Base-by-base conservation (phyloP, 2,329 filamentous ascomycete species). In the Ceratocystis huliohia region DNA sequence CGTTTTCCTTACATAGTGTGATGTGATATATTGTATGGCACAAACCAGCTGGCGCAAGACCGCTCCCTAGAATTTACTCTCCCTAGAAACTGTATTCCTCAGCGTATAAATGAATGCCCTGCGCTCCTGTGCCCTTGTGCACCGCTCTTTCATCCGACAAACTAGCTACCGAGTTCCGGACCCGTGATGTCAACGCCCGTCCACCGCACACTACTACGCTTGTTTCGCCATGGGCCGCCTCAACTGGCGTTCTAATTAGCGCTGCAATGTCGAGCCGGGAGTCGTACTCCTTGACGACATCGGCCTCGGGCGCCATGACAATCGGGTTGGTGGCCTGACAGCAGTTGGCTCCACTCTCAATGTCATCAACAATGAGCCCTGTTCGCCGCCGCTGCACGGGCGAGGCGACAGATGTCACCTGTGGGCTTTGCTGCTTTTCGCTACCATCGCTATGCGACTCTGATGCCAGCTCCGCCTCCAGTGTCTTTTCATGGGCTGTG, bases 91-190 rank as follows among this genome's bases (percentile, higher is more conserved):
- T 78, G 72, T 85, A 86, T 72, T 86, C 83, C 69, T 86, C 84
- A 0, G 82, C 82, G 71, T 84, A 79, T 66, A 86, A 71, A 71
- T 81, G 79, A 50, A 86, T 85, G 0, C 84, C 84, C 71, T 86
- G 84, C 0, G 84, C 83, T 0, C 82, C 83, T 0, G 82, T 85
- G 4, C 84, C 84, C 72, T 86, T 86, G 71, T 86, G 84, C 25
- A 86, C 83, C 0, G 81, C 84, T 50, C 84, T 75, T 74, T 86
- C 83, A 70, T 86, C 83, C 65, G 82, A 84, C 68, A 86, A 69
- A 37, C 74, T 74, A 1, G 80, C 79, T 2, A 86, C 82, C 66
- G 77, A 80, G 69, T 83, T 85, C 66, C 84, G 76, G 15, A 82
- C 79, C 59, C 74, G 74, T 1, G 81, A 76, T 1, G 83, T 82